Percentiles rank a stretch among this genome's conserved stretches.
Conservation (phyloP, 2,329 filamentous ascomycete genomes). For the Xylaria sp. region DNA sequence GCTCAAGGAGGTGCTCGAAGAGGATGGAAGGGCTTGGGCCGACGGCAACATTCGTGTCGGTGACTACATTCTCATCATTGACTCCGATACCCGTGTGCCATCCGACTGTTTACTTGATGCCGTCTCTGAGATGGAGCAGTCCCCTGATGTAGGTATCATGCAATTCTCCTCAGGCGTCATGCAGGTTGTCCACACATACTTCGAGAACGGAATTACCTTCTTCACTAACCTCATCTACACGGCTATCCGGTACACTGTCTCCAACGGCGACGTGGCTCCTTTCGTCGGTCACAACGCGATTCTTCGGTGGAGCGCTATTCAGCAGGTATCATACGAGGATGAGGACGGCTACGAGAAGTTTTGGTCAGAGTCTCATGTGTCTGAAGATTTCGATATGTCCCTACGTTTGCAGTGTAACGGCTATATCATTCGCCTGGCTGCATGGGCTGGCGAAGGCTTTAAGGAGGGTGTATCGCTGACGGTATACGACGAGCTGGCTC, state of each 20-base stretch:
- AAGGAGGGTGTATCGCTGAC: constrained; percentile 79
- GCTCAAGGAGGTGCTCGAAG: constrained; percentile 61
- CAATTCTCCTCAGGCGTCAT: constrained; percentile 80
- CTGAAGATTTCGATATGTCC: constrained; percentile 81
- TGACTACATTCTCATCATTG: constrained; percentile 73
- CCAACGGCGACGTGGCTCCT: constrained; percentile 76
- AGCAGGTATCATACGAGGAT: constrained; percentile 65
- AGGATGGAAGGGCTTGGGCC: constrained; percentile 66
- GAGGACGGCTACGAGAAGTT: constrained; percentile 71
- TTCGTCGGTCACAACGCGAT: constrained; percentile 84
- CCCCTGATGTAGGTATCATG: constrained; percentile 75
- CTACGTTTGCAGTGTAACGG: constrained; percentile 75
- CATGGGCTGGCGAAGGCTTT: constrained; percentile 75
- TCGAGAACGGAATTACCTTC: constrained; percentile 77
- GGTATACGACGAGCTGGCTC: constrained; percentile 75
- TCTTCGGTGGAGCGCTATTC: constrained; percentile 73
- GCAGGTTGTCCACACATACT: constrained; percentile 77
- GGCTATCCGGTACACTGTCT: constrained; percentile 75
- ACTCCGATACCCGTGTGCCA: constrained; percentile 76
- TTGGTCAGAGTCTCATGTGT: constrained; percentile 81
- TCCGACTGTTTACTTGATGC: constrained; percentile 74
- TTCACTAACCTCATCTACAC: constrained; percentile 83
- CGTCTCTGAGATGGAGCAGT: constrained; percentile 76
- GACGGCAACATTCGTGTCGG: constrained; percentile 69
- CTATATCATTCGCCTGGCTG: constrained; percentile 74